A percentile compares a stretch with the other conserved stretches of the same genome.
Conservation (phyloP, 148 eudicot species). For the Talinum fruticosum region DNA sequence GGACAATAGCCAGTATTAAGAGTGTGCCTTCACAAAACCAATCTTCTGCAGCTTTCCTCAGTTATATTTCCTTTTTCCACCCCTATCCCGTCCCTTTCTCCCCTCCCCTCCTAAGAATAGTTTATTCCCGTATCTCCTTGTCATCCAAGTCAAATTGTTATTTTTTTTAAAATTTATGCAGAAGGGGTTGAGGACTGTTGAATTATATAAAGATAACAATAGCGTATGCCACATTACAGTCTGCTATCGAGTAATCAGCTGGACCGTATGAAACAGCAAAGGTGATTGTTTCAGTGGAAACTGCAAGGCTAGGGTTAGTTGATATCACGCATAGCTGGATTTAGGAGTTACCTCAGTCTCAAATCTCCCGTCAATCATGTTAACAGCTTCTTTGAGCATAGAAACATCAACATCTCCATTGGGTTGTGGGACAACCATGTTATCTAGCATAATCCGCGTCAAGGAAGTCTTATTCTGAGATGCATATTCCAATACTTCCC, state of each 20-base stretch:
- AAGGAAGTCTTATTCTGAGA: constrained; percentile 57
- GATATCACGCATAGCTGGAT: constrained; percentile 6
- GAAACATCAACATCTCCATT: constrained; percentile 82
- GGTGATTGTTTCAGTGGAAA: not conserved
- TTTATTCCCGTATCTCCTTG: not conserved
- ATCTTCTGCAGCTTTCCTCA: too few species aligned
- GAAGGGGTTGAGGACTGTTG: not conserved
- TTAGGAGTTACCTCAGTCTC: constrained; percentile 77
- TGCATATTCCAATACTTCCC: constrained; percentile 75
- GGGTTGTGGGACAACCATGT: constrained; percentile 78
- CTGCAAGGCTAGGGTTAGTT: not conserved
- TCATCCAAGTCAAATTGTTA: not conserved
- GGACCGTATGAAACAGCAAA: not conserved
- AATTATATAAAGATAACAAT: not conserved
- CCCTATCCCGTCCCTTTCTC: too few species aligned
- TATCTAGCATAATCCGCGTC: constrained; percentile 92
- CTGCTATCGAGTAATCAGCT: not conserved
- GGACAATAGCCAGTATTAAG: not conserved
- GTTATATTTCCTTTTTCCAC: too few species aligned
- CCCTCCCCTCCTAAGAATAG: too few species aligned
- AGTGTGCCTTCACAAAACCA: too few species aligned
- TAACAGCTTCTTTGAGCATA: constrained; percentile 86
- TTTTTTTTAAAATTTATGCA: not conserved
- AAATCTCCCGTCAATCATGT: constrained; percentile 59
- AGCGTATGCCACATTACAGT: not conserved